These are phyloP conservation scores for Saksenaea vasiformis DNA, from an alignment of 371 early-diverging fungal genomes.

Conservation along the genomic window DNA sequence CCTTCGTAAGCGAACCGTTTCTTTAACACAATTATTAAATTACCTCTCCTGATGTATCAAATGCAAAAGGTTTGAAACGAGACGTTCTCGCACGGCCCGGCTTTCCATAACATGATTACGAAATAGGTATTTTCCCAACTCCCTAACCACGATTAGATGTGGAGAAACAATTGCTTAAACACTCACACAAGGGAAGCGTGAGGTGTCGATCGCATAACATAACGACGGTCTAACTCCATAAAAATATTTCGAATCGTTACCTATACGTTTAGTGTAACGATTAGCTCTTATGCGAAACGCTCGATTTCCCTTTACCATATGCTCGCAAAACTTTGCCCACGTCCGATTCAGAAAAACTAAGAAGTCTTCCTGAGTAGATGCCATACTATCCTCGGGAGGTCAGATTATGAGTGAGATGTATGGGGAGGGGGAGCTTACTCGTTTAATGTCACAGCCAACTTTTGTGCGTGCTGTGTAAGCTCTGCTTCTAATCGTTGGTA, in stretches of 20 bases:
- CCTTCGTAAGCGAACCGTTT: neutral
- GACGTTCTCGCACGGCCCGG: neutral
- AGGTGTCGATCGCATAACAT: conserved; percentile 73
- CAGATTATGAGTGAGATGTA: conserved; percentile 4
- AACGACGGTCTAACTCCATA: conserved; percentile 90
- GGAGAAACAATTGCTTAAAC: neutral
- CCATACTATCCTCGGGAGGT: conserved; percentile 4
- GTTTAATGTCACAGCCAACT: conserved; percentile 23
- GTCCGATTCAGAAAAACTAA: conserved; percentile 52
- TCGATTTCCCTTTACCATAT: conserved; percentile 50
- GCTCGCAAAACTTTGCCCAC: conserved; percentile 65
- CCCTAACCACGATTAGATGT: conserved; percentile 27
- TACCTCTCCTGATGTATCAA: conserved; percentile 1
- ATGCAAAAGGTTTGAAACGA: conserved; percentile 4
- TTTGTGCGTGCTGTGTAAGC: conserved; percentile 47
- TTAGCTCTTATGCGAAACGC: neutral
- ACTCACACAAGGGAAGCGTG: conserved; percentile 70
- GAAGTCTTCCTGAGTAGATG: conserved; percentile 39
- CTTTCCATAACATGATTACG: conserved; percentile 56
- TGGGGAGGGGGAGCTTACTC: conserved; percentile 24
- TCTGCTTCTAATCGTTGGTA: conserved; percentile 66
- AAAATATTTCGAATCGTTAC: conserved; percentile 81
- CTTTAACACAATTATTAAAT: neutral
- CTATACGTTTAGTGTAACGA: conserved; percentile 22
- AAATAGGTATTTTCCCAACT: conserved; percentile 76